Base-by-base conservation (phyloP, 139 green algal genomes). In the Chlorella sp. region DNA sequence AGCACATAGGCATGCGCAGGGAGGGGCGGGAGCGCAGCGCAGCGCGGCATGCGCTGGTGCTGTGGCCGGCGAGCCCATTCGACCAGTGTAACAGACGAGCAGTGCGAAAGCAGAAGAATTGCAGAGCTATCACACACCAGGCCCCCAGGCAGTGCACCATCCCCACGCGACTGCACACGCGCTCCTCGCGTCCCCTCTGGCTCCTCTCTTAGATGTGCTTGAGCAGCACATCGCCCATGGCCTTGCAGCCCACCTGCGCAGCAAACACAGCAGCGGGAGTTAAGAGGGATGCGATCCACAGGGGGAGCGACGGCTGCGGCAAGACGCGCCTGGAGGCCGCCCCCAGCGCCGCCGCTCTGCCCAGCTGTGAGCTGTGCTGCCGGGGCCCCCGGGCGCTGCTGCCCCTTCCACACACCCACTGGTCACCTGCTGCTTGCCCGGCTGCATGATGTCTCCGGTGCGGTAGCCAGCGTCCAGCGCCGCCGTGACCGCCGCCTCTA, bases 361-460 rank as follows among this genome's bases (percentile, higher is more conserved):
- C 14, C 46, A 14, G 17, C 46, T 14, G 46, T 55, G 46, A 17
- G 46, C 46, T 27, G 46, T 27, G 14, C 14, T 27, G 17, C 17
- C 14, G 17, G 46, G 46, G 46, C 14, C 46, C 14, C 46, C 17
- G 14, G 46, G 46, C 14, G 46, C 14, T 55, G 46, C 46, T 17
- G 90, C 59, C 1, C 92, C 80, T 29, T 93, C 91, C 84, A 97
- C 92, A 67, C 93, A 83, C 21, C 59, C 85, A 86, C 93, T 97
- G 53, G 91, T 91, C 25, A 98, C 88, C 64, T 93, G 81, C 55
- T 82, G 89, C 60, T 82, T 93, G 27, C 90, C 93, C 38, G 86
- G 79, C 43, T 88, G 92, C 85, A 93, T 95, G 50, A 99, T 91
- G 84, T 99, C 95, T 11, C 83, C 89, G 29, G 95, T 98, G 55